Percentiles rank a stretch among this genome's conserved stretches.
Conservation (phyloP, 495 filamentous ascomycete species). For the Annulohypoxylon nitens region DNA sequence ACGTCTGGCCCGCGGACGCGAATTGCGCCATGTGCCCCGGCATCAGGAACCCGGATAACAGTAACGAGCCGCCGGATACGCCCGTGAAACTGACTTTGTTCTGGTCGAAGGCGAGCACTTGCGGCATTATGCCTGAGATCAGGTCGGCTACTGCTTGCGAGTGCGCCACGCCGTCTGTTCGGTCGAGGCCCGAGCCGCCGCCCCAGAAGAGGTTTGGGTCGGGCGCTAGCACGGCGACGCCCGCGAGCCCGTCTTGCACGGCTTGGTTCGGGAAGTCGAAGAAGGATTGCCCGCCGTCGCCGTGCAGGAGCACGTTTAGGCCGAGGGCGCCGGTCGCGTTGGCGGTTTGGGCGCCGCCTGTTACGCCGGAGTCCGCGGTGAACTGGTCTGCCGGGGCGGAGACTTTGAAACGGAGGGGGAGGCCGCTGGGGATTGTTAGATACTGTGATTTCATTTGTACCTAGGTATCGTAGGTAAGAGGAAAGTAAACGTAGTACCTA, state of each 20-base stretch:
- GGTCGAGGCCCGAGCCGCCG: slow-evolving; percentile 59
- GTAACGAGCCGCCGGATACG: slow-evolving; percentile 60
- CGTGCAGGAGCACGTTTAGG: slow-evolving; percentile 65
- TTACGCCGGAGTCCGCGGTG: slow-evolving; percentile 54
- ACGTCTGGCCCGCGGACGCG: slow-evolving; percentile 48
- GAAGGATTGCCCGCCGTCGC: slow-evolving; percentile 69
- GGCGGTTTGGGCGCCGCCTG: slow-evolving; percentile 51
- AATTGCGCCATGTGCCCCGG: slow-evolving; percentile 62
- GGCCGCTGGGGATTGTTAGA: slow-evolving; percentile 49
- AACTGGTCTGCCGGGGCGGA: slow-evolving; percentile 62
- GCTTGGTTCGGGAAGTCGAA: slow-evolving; percentile 68
- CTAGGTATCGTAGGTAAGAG: not conserved
- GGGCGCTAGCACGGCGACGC: slow-evolving; percentile 63
- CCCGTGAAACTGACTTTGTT: slow-evolving; percentile 63
- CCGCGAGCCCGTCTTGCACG: slow-evolving; percentile 59
- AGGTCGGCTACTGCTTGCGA: slow-evolving; percentile 61
- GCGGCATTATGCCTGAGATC: slow-evolving; percentile 56
- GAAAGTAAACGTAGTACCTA: slow-evolving; percentile 45
- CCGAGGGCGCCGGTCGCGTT: slow-evolving; percentile 54
- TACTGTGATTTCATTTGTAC: not conserved
- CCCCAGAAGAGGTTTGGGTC: slow-evolving; percentile 66
- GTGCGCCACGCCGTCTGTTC: slow-evolving; percentile 65
- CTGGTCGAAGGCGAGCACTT: slow-evolving; percentile 60
- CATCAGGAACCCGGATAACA: slow-evolving; percentile 64
- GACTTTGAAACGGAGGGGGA: slow-evolving; percentile 62